phyloP scores from a whole-genome alignment of 2,329 filamentous ascomycete genomes.

The Claviceps sp. region DNA sequence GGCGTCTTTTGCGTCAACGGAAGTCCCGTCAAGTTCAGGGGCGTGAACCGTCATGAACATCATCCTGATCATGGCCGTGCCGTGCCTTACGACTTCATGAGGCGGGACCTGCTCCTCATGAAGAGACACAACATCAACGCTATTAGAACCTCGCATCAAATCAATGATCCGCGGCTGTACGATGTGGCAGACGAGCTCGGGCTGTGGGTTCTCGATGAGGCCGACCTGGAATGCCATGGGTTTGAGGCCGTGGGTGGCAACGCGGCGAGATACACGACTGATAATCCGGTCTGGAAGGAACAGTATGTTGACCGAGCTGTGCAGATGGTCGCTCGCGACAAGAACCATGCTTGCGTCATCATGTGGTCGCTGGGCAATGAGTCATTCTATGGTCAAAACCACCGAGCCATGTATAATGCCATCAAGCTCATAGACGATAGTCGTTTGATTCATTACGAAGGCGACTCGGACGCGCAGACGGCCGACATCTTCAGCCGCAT shows the following conservation, averaged over 20 bases:
- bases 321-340: constrained; percentile 47
- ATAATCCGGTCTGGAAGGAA: constrained; percentile 47
- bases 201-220: constrained; percentile 48
- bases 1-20: constrained; percentile 54
- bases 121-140: constrained; percentile 59
- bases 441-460: constrained; percentile 53
- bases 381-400: constrained; percentile 55
- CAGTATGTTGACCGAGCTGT: constrained; percentile 55
- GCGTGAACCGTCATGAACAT: constrained; percentile 60
- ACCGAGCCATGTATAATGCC: constrained; percentile 53
- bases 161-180: constrained; percentile 46
- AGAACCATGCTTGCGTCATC: constrained; percentile 50
- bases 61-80: constrained; percentile 48
- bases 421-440: constrained; percentile 43
- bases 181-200: constrained; percentile 50
- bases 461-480: constrained; percentile 41
- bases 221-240: constrained; percentile 41
- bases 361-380: constrained; percentile 65
- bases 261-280: constrained; percentile 31
- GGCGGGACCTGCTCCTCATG: constrained; percentile 50
- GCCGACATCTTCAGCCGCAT: constrained; percentile 54
- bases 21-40: constrained; percentile 48
- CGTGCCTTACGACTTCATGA: constrained; percentile 47
- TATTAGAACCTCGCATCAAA: constrained; percentile 54
- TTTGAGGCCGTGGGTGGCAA: constrained; percentile 28